Conservation (phyloP, 2,329 filamentous ascomycete species). For the Cylindrodendrum hubeiense region DNA sequence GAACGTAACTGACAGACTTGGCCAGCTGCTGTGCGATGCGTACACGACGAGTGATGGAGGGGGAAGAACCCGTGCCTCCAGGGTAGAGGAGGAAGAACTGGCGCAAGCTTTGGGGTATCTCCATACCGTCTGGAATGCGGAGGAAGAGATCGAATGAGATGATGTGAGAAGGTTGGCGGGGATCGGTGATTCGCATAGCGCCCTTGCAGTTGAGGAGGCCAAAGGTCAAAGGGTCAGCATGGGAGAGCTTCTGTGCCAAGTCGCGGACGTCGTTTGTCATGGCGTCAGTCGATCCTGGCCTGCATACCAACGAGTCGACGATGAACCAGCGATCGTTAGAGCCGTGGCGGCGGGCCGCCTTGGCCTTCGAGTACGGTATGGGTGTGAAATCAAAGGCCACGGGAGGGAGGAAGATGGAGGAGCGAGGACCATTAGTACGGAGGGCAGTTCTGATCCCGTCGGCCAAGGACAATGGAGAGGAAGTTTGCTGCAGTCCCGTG, state of each 20-base stretch:
- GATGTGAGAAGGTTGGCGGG: conserved; percentile 2
- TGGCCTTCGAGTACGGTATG: conserved; percentile 17
- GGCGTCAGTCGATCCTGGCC: background rate
- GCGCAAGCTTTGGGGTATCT: conserved; percentile 7
- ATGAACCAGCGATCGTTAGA: conserved; percentile 15
- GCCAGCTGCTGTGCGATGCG: conserved; percentile 20
- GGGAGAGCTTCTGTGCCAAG: conserved; percentile 13
- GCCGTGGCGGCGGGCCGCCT: conserved; percentile 3
- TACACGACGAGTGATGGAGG: background rate
- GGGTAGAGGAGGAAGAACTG: conserved; percentile 12
- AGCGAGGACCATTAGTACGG: background rate
- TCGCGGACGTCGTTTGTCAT: conserved; percentile 17
- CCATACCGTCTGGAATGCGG: conserved; percentile 11
- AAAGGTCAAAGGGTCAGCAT: conserved; percentile 11
- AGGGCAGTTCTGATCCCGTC: conserved; percentile 13
- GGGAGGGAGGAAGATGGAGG: conserved; percentile 13
- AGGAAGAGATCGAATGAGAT: conserved; percentile 15
- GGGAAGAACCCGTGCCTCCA: background rate
- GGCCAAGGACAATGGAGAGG: conserved; percentile 8
- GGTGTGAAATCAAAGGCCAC: conserved; percentile 2
- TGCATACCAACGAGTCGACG: conserved; percentile 11
- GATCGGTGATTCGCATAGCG: background rate
- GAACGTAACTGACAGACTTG: conserved; percentile 22
- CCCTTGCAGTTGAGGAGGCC: conserved; percentile 19
- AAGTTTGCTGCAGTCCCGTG: background rate